phyloP scores from a whole-genome alignment of 2,329 filamentous ascomycete genomes.

The Sporothrix sp. region DNA sequence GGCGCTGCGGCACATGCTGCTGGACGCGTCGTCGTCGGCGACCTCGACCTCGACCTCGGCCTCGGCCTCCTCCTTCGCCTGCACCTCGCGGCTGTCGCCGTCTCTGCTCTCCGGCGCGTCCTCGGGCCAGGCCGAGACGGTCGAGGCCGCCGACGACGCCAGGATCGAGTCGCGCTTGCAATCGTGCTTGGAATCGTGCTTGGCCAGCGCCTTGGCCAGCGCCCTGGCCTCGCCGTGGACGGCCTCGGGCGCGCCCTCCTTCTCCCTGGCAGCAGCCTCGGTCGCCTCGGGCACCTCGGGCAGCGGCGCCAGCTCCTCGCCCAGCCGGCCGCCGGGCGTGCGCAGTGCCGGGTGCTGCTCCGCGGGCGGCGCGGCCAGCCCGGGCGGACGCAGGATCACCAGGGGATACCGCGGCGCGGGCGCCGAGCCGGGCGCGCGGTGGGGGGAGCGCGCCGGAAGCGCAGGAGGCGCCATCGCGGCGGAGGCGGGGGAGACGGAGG shows the following conservation, averaged over 20 bases:
- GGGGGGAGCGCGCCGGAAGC: background rate
- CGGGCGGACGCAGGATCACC: slow-evolving; percentile 28
- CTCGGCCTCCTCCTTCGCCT: background rate
- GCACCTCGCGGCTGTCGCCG: background rate
- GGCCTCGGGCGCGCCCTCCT: background rate
- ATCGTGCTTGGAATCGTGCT: no score
- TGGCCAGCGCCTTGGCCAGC: no score
- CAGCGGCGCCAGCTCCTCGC: slow-evolving; percentile 9
- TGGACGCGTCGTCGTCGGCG: background rate
- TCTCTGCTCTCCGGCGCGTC: background rate
- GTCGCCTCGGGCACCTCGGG: background rate
- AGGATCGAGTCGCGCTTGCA: slow-evolving; percentile 7
- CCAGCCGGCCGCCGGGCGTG: slow-evolving; percentile 25
- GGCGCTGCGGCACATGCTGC: background rate
- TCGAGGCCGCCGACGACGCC: slow-evolving; percentile 5
- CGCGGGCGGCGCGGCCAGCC: slow-evolving; percentile 30
- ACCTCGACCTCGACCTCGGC: no score
- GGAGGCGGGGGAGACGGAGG: background rate
- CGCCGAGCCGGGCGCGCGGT: background rate
- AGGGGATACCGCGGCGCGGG: slow-evolving; percentile 16
- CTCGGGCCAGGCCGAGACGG: background rate
- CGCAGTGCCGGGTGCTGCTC: slow-evolving; percentile 47
- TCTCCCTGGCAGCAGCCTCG: background rate
- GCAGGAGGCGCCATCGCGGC: background rate
- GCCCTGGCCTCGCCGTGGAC: background rate